phyloP scores from a whole-genome alignment of 208 protist species.

The Entamoeba histolytica region DNA sequence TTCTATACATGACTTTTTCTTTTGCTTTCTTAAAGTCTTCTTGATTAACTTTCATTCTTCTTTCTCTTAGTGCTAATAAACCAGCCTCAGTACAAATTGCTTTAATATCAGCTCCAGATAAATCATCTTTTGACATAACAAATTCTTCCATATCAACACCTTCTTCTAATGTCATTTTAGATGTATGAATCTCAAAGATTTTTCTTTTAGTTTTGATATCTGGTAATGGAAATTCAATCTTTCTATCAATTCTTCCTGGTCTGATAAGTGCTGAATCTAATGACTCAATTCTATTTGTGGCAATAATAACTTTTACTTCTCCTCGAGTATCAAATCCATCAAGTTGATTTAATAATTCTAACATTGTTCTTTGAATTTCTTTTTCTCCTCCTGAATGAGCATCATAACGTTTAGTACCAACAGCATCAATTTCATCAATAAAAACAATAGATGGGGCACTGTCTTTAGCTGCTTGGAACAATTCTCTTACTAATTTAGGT shows the following conservation, averaged over 20 bases:
- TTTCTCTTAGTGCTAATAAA: slow-evolving; percentile 87
- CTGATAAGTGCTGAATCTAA: slow-evolving; percentile 97
- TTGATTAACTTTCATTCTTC: slow-evolving; percentile 94
- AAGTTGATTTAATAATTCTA: slow-evolving; percentile 99
- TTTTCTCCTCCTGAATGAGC: slow-evolving; percentile 79
- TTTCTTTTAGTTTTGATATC: slow-evolving; percentile 88
- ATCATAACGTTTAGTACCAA: slow-evolving; percentile 90
- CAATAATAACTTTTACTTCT: slow-evolving; percentile 99
- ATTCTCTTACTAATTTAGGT: slow-evolving; percentile 91
- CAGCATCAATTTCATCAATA: slow-evolving; percentile 99
- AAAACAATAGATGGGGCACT: slow-evolving; percentile 92
- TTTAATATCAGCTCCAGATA: slow-evolving; percentile 98
- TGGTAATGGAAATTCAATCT: slow-evolving; percentile 98
- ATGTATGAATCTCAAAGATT: slow-evolving; percentile 98
- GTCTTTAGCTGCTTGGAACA: slow-evolving; percentile 95
- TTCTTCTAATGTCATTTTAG: slow-evolving; percentile 84
- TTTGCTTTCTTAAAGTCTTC: slow-evolving; percentile 92
- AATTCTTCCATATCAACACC: slow-evolving; percentile 96
- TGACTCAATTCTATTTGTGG: slow-evolving; percentile 97
- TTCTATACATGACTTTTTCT: slow-evolving; percentile 96
- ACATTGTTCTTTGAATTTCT: slow-evolving; percentile 99
- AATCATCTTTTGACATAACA: slow-evolving; percentile 94
- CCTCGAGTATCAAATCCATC: slow-evolving; percentile 97
- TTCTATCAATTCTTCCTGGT: slow-evolving; percentile 94
- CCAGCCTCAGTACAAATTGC: slow-evolving; percentile 99